phyloP scores from a whole-genome alignment of 2,329 filamentous ascomycete species.

The Colletotrichum sp. region DNA sequence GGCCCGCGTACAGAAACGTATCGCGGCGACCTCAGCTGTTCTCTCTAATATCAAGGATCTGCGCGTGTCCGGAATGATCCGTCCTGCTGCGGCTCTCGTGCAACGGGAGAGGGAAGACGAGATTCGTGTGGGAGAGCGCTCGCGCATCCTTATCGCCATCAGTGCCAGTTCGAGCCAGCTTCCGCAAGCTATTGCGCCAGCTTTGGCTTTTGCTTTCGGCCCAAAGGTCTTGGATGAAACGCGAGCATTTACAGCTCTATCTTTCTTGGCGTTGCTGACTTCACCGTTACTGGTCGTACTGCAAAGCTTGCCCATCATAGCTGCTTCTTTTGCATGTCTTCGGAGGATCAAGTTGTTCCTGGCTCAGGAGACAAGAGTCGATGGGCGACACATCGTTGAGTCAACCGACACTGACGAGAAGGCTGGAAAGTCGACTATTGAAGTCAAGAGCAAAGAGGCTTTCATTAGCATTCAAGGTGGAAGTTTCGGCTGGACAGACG shows the following conservation, averaged over 20 bases:
- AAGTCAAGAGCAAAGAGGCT: not conserved
- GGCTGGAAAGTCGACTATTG: not conserved
- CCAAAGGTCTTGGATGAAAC: not conserved
- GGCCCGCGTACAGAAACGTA: conserved; percentile 14
- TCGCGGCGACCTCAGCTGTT: not conserved
- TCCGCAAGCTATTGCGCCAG: not conserved
- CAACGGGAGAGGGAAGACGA: conserved; percentile 7
- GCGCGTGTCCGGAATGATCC: not conserved
- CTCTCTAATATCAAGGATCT: not conserved
- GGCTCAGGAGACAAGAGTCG: not conserved
- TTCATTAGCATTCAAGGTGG: not conserved
- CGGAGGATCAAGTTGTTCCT: conserved; percentile 22
- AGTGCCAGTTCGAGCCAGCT: conserved; percentile 7
- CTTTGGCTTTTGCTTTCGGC: not conserved
- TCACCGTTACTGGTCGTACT: conserved; percentile 12
- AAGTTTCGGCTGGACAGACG: conserved; percentile 29
- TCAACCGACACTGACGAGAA: not conserved
- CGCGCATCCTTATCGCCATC: conserved; percentile 28
- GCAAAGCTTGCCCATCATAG: conserved; percentile 7
- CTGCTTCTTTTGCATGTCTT: conserved; percentile 18
- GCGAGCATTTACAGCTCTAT: not conserved
- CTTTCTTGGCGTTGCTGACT: not conserved
- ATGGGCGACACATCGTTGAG: not conserved
- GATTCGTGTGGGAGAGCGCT: conserved; percentile 14
- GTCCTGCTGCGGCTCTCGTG: conserved; percentile 21